phyloP scores from a whole-genome alignment of 2,329 filamentous ascomycete species.

The Capronia americana region DNA sequence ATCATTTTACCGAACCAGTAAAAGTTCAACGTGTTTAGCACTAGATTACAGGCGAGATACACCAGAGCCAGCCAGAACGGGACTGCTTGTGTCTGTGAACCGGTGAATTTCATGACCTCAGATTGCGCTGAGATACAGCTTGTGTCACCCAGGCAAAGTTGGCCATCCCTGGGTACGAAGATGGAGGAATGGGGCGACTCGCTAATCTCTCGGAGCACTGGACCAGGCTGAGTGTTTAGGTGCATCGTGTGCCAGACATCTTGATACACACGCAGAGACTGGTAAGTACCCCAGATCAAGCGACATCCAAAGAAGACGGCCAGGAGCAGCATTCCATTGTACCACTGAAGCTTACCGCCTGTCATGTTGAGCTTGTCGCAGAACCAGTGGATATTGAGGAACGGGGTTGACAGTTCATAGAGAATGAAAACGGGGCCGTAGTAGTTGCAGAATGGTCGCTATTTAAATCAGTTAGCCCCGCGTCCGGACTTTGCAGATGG shows the following conservation, averaged over 20 bases:
- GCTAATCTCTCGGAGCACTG: conserved; percentile 40
- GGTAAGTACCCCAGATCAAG: conserved; percentile 68
- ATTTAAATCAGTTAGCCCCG: conserved; percentile 25
- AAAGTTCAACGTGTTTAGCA: conserved; percentile 68
- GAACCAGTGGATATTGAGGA: conserved; percentile 74
- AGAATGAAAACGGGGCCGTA: conserved; percentile 70
- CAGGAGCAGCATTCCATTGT: conserved; percentile 67
- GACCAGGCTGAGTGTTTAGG: conserved; percentile 45
- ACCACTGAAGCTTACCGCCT: conserved; percentile 65
- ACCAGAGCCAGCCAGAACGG: conserved; percentile 65
- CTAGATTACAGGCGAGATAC: conserved; percentile 64
- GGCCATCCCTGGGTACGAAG: conserved; percentile 42
- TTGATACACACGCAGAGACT: conserved; percentile 63
- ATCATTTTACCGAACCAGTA: conserved; percentile 74
- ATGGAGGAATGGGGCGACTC: conserved; percentile 26
- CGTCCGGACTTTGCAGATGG: not conserved
- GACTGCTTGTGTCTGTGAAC: conserved; percentile 48
- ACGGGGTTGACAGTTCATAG: conserved; percentile 70
- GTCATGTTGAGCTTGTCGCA: conserved; percentile 71
- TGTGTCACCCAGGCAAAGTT: conserved; percentile 47
- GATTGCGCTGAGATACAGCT: conserved; percentile 50
- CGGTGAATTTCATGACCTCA: conserved; percentile 58
- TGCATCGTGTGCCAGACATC: conserved; percentile 64
- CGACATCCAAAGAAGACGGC: conserved; percentile 66
- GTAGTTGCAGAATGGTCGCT: conserved; percentile 71